Conservation (phyloP, 768 basidiomycete genomes). For the Boletus sp. region DNA sequence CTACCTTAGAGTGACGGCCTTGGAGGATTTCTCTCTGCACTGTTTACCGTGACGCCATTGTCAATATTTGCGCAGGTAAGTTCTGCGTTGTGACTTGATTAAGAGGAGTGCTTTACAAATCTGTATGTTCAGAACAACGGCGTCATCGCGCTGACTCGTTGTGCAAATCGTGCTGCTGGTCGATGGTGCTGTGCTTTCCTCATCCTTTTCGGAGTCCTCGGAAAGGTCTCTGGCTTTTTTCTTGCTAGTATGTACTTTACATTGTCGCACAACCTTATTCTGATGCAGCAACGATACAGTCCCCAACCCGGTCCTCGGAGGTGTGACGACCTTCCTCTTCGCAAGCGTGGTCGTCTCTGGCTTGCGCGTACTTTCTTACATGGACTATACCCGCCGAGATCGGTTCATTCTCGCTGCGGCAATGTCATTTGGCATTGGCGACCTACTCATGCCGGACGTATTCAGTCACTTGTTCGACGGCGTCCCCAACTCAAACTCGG, state of each 20-base stretch:
- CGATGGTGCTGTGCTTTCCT: constrained; percentile 79
- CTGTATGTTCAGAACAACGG: constrained; percentile 61
- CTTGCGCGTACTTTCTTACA: constrained; percentile 62
- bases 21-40: constrained; percentile 73
- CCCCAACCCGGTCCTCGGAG: constrained; percentile 78
- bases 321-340: constrained; percentile 87
- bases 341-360: constrained; percentile 73
- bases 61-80: constrained; percentile 70
- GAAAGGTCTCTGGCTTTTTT: constrained; percentile 82
- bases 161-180: constrained; percentile 77
- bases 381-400: constrained; percentile 59
- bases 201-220: constrained; percentile 75
- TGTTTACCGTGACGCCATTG: constrained; percentile 80
- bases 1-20: constrained; percentile 65
- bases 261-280: background rate
- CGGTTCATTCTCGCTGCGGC: constrained; percentile 71
- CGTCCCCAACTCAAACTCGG: constrained; percentile 49
- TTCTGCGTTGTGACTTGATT: background rate
- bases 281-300: constrained; percentile 36
- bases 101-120: background rate
- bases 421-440: constrained; percentile 66
- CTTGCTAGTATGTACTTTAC: constrained; percentile 54
- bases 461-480: constrained; percentile 71
- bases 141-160: constrained; percentile 80
- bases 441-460: constrained; percentile 62